These are phyloP conservation scores for Pythium biforme DNA, from an alignment of 352 stramenopile genomes.

Conservation along the genomic window DNA sequence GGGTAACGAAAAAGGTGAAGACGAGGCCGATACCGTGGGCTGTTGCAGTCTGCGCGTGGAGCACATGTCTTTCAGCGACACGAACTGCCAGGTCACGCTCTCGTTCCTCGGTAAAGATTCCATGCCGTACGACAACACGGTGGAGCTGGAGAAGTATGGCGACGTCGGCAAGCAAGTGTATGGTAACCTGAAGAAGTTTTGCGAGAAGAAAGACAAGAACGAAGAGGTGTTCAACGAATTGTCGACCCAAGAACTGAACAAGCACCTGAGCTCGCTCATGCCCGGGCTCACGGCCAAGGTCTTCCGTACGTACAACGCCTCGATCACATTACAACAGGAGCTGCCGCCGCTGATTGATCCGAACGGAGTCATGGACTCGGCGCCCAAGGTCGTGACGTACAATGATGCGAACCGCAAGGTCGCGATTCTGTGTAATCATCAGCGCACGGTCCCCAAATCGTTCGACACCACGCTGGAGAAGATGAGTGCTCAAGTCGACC, in stretches of 20 bases:
- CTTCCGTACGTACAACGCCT: conserved; percentile 99
- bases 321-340: conserved; percentile 98
- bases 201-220: conserved; percentile 92
- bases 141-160: conserved; percentile 92
- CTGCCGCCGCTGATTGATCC: conserved; percentile 71
- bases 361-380: conserved; percentile 59
- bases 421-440: conserved; percentile 99
- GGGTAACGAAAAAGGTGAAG: conserved; percentile 99
- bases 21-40: conserved; percentile 99
- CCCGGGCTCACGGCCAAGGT: conserved; percentile 99
- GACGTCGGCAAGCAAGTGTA: conserved; percentile 92
- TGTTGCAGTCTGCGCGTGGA: conserved; percentile 99
- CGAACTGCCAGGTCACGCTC: conserved; percentile 95
- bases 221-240: conserved; percentile 99
- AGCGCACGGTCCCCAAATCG: conserved; percentile 97
- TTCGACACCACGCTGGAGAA: conserved; percentile 95
- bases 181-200: conserved; percentile 97
- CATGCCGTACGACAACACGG: conserved; percentile 99
- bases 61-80: conserved; percentile 95
- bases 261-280: conserved; percentile 98
- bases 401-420: conserved; percentile 99
- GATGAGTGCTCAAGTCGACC: conserved; percentile 90
- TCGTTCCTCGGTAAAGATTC: conserved; percentile 99
- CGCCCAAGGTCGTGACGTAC: conserved; percentile 97
- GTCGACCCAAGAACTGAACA: conserved; percentile 96